phyloP scores from a whole-genome alignment of 1,139 yeast genomes.

The Lodderomyces elongisporus region DNA sequence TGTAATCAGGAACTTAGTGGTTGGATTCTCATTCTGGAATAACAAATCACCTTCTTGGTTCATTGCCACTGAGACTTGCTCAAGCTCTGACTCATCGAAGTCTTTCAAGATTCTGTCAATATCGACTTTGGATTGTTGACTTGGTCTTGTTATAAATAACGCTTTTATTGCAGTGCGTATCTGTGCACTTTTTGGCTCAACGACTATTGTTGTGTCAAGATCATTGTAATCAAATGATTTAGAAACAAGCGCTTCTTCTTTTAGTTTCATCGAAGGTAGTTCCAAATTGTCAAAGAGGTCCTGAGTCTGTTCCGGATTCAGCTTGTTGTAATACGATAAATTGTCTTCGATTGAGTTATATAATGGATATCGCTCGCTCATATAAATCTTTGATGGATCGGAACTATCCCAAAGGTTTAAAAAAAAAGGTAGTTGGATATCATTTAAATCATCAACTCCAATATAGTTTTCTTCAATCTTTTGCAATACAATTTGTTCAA shows the following conservation, averaged over 20 bases:
- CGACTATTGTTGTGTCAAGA: too few species aligned
- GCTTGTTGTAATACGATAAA: slow-evolving; percentile 22
- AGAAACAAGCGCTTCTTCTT: slow-evolving; percentile 40
- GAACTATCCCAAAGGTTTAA: slow-evolving; percentile 54
- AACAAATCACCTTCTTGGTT: slow-evolving; percentile 50
- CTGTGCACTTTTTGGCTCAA: slow-evolving; percentile 19
- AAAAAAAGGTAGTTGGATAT: slow-evolving; percentile 45
- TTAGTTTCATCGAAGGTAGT: slow-evolving; percentile 51
- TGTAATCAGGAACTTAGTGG: slow-evolving; percentile 41
- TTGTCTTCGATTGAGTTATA: slow-evolving; percentile 26
- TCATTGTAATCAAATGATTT: slow-evolving; percentile 35
- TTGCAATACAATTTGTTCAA: slow-evolving; percentile 52
- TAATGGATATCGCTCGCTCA: slow-evolving; percentile 33
- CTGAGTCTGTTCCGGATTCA: slow-evolving; percentile 10
- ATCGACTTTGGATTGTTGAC: slow-evolving; percentile 34
- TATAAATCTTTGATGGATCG: slow-evolving; percentile 31
- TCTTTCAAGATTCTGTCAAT: slow-evolving; percentile 40
- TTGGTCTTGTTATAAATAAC: slow-evolving; percentile 43
- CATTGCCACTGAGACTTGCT: slow-evolving; percentile 48
- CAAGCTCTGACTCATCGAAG: slow-evolving; percentile 41
- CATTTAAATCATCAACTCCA: slow-evolving; percentile 38
- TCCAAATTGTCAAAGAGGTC: slow-evolving; percentile 35
- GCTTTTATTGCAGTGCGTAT: slow-evolving; percentile 47
- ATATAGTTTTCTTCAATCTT: slow-evolving; percentile 50
- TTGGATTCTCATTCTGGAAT: slow-evolving; percentile 34